Evolutionary conservation across 1,139 yeast species (phyloP).

Genomic region (Scheffersomyces segobiensis): DNA sequence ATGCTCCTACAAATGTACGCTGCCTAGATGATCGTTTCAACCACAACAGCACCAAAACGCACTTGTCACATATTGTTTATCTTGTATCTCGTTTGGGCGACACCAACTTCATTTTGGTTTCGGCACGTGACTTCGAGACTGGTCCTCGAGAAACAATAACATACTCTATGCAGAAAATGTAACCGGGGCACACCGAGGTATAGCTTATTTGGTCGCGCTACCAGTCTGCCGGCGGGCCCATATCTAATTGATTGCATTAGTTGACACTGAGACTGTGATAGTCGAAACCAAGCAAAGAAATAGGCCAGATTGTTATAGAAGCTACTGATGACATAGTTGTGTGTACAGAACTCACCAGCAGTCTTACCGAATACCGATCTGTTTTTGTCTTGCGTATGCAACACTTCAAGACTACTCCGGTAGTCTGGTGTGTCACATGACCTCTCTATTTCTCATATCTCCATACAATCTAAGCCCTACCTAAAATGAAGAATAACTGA

Average conservation of each 20-base stretch:
- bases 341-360: neutral
- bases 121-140: neutral
- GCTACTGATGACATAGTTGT: neutral
- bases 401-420: no score
- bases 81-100: neutral
- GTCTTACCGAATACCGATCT: neutral
- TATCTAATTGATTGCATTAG: neutral
- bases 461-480: neutral
- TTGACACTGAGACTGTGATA: neutral
- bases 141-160: neutral
- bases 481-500: neutral
- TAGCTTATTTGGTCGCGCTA: neutral
- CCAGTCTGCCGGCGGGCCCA: neutral
- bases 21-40: neutral
- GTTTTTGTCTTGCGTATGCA: no score
- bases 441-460: neutral
- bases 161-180: neutral
- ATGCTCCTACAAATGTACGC: neutral
- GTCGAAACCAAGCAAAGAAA: neutral
- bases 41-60: neutral
- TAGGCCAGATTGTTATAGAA: neutral
- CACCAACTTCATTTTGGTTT: neutral
- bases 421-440: neutral
- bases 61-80: neutral
- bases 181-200: neutral